Evolutionary conservation across 331 rosid genomes (phyloP).

Genomic region (Telfairia occidentalis): DNA sequence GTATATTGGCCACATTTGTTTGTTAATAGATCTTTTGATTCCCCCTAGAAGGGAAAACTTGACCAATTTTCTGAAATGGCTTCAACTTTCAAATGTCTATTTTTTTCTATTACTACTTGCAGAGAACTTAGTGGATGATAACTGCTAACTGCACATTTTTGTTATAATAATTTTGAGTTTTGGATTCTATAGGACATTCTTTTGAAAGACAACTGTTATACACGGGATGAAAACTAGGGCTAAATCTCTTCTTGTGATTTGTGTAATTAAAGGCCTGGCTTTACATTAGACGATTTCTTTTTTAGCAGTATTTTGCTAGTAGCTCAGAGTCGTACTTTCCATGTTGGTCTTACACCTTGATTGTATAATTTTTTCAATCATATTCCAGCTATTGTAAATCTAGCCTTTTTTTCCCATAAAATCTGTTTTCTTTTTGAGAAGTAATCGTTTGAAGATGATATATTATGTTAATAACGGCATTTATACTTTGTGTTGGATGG

Average conservation of each 20-base stretch:
- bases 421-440: background rate
- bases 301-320: background rate
- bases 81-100: background rate
- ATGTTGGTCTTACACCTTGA: background rate
- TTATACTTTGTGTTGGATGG: constrained; percentile 12
- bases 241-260: background rate
- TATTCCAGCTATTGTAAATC: background rate
- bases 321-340: background rate
- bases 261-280: background rate
- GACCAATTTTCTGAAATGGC: background rate
- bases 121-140: background rate
- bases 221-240: background rate
- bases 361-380: background rate
- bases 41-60: background rate
- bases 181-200: background rate
- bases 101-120: background rate
- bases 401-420: background rate
- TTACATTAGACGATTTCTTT: background rate
- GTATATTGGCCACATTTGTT: background rate
- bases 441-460: background rate
- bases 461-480: background rate
- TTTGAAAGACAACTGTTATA: background rate
- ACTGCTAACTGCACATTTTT: background rate
- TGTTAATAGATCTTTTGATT: background rate
- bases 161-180: background rate